Evolutionary conservation across 352 stramenopile species (phyloP), one percentile per base, ranked within the genome.

Genomic region (Thalassiosira livingstoniorum): DNA sequence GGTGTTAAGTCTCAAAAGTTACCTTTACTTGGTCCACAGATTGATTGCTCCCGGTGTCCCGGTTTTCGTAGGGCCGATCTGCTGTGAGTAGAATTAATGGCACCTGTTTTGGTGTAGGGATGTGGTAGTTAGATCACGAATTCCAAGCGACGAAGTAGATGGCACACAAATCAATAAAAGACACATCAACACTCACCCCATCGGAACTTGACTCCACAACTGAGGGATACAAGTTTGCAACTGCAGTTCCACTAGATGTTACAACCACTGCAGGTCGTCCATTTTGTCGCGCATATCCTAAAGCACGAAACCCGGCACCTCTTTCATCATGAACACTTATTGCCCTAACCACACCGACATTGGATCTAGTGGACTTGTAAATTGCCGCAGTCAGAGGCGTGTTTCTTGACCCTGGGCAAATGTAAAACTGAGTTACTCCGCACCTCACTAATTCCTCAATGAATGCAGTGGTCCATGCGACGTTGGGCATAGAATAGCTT

Each of bases 11-110:
- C 47, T 10, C 11, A 23, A 5, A 29, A 81, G 34, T 61, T 23
- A 75, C 66, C 51, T 94, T 93, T 7, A 94, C 87, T 85, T 95
- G 91, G 71, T 94, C 88, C 25, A 95, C 87, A n/a, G 91, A 87
- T 80, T 95, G 91, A 63, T 95, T 95, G 47, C 87, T 86, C 27
- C 89, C 91, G 37, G 81, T 94, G 37, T 93, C 85, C 29, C 89
- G 81, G 73, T 60, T 93, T 77, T 95, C 91, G 64, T 95, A 94
- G 5, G 91, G 91, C 58, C 91, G 71, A 86, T 95, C 91, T 45
- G 91, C 91, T n/a, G 91, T 94, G 2, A 95, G 27, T 11, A 95
- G 11, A n/a, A 95, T 31, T 31, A 95, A 54, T 13, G 91, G 91
- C 37, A 93, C n/a, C n/a, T n/a, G n/a, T n/a, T n/a, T n/a, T n/a